A percentile compares a stretch with the other conserved stretches of the same genome.
These are phyloP conservation scores for Clitopilus hobsonii DNA, from an alignment of 768 basidiomycete species.

Conservation along the genomic window DNA sequence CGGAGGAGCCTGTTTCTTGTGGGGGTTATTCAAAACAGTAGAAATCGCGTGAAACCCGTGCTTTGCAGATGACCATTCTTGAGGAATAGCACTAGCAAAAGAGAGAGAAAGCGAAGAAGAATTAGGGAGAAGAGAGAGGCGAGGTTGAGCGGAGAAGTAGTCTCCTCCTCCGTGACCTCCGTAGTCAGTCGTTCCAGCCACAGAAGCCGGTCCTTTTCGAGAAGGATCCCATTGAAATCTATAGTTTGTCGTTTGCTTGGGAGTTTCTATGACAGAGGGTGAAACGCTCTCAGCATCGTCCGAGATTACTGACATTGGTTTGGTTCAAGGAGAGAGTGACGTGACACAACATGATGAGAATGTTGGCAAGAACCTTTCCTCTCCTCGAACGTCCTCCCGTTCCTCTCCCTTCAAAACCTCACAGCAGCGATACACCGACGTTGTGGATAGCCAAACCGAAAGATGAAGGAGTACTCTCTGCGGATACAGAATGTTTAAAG, in stretches of 20 bases:
- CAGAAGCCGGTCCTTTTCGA: slow-evolving; percentile 65
- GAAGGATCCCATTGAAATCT: slow-evolving; percentile 81
- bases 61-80: slow-evolving; percentile 75
- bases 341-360: slow-evolving; percentile 13
- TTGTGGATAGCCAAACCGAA: slow-evolving; percentile 59
- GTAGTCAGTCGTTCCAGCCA: slow-evolving; percentile 62
- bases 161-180: slow-evolving; percentile 46
- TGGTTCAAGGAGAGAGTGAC: slow-evolving; percentile 48
- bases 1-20: slow-evolving; percentile 78
- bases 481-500: slow-evolving; percentile 83
- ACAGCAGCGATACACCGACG: slow-evolving; percentile 27
- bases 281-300: slow-evolving; percentile 2
- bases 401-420: neutral
- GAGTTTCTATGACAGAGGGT: slow-evolving; percentile 24
- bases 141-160: slow-evolving; percentile 55
- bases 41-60: slow-evolving; percentile 95
- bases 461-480: slow-evolving; percentile 44
- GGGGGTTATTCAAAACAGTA: slow-evolving; percentile 88
- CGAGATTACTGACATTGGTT: slow-evolving; percentile 58
- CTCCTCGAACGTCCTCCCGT: neutral
- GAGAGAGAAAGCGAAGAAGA: slow-evolving; percentile 42
- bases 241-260: slow-evolving; percentile 43
- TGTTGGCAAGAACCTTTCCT: slow-evolving; percentile 6
- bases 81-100: slow-evolving; percentile 43
- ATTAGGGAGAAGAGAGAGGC: slow-evolving; percentile 42